Evolutionary conservation across 148 eudicot genomes (phyloP), one percentile per base, ranked within the genome.

Genomic region (Bassia scoparia): DNA sequence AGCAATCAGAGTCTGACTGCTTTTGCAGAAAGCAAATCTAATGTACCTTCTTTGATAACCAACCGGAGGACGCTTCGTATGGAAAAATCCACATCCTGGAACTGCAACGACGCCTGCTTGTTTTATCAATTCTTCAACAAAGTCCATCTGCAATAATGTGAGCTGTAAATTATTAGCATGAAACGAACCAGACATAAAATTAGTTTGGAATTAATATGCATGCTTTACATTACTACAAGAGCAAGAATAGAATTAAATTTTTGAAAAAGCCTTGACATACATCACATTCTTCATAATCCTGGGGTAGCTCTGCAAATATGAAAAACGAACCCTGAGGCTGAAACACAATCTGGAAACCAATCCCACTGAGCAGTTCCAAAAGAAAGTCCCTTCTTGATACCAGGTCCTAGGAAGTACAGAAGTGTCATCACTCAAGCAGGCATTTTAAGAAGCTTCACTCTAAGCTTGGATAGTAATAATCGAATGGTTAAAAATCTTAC

Each of bases 51-150:
- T 82, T 50, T 83, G 86, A 56, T 87, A 82, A 7, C 77, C 35
- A n/a, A 69, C 60, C 31, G 64, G 33, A 61, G 81, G 84, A 21
- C 73, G 74, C 73, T 75, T 79, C 35, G 81, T 76, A 68, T 91
- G 98, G 76, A 94, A 94, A 73, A 94, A 94, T 52, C 96, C 98
- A 61, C 85, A 72, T 61, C 98, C 98, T 62, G 98, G 98, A 43
- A 94, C 97, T 5, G 91, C 98, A 27, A 94, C 97, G 23, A 94
- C 86, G 31, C 90, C 93, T 38, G 93, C 97, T 78, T 89, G 91
- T 75, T 86, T 86, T 33, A 91, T 94, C 58, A 94, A 50, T 75
- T 88, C 90, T 85, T 91, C 98, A 0, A 91, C 91, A 78, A 89
- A 89, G 53, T 89, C 89, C 61, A 91, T 77, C 97, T 93, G 89